Evolutionary conservation across 306 rosid species (phyloP).

Genomic region (Dalbergia cochinchinensis): DNA sequence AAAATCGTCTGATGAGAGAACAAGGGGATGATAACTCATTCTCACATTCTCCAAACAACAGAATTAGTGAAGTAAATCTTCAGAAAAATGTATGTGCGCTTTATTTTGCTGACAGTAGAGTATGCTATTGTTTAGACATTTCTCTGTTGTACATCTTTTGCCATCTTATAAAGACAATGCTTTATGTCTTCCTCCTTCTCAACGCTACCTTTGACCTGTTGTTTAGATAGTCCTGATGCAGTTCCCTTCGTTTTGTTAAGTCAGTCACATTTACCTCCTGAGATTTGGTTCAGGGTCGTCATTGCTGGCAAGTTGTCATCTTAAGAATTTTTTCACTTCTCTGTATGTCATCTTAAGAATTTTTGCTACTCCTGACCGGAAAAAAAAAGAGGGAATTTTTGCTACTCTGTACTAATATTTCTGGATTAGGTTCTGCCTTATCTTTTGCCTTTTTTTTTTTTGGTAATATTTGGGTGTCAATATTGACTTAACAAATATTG

Average conservation of each 20-base stretch:
- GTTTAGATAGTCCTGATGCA: constrained; percentile 33
- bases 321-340: constrained; percentile 9
- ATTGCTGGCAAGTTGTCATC: constrained; percentile 27
- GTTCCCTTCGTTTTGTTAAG: neutral
- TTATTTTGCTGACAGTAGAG: constrained; percentile 39
- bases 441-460: constrained; percentile 4
- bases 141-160: constrained; percentile 23
- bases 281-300: neutral
- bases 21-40: constrained; percentile 71
- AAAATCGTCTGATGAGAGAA: constrained; percentile 82
- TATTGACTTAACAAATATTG: neutral
- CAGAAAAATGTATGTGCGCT: constrained; percentile 56
- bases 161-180: constrained; percentile 21
- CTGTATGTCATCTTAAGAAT: neutral
- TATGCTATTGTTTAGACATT: constrained; percentile 43
- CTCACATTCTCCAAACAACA: constrained; percentile 61
- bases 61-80: constrained; percentile 44
- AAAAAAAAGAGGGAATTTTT: too few relatives aligned
- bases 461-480: neutral
- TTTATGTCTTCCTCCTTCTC: neutral
- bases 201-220: constrained; percentile 27
- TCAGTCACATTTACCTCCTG: neutral
- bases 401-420: neutral
- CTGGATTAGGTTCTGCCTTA: neutral
- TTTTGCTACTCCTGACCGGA: too few relatives aligned